Evolutionary conservation across 1,284 basidiomycete species (phyloP).

Genomic region (Puccinia brachypodii): DNA sequence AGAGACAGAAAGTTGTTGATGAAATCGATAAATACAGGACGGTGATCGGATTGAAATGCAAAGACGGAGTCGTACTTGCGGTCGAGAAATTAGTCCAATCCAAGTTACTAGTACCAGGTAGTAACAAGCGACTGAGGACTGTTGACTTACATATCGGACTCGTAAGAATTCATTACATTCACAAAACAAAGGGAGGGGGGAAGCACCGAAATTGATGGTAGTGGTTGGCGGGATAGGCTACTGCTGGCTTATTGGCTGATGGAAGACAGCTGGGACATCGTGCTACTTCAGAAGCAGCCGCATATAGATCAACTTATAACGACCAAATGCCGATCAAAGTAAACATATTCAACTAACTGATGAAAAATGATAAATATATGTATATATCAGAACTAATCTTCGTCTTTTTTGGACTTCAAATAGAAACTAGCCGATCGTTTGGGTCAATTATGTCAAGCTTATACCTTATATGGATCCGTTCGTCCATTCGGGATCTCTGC

Average conservation of each 20-base stretch:
- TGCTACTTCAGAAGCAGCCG: conserved; percentile 79
- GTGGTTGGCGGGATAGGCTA: conserved; percentile 62
- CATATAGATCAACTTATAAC: conserved; percentile 74
- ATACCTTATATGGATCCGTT: conserved; percentile 97
- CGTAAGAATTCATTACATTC: conserved; percentile 60
- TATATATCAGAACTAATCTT: too few relatives aligned
- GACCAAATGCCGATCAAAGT: conserved; percentile 80
- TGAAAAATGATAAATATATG: too few relatives aligned
- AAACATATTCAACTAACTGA: too few relatives aligned
- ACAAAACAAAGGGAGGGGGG: not conserved
- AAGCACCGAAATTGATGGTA: not conserved
- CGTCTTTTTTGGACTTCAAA: not conserved
- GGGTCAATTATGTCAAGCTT: conserved; percentile 86
- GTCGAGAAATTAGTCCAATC: conserved; percentile 98
- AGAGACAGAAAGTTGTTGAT: conserved; percentile 1
- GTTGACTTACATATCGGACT: conserved; percentile 91
- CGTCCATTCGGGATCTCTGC: conserved; percentile 94
- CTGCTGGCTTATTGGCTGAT: conserved; percentile 90
- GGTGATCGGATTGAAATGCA: conserved; percentile 84
- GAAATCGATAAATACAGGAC: conserved; percentile 67
- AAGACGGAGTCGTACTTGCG: conserved; percentile 89
- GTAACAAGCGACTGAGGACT: conserved; percentile 88
- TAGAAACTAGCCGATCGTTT: conserved; percentile 80
- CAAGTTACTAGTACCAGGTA: conserved; percentile 89
- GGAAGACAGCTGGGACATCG: conserved; percentile 83